Conservation (phyloP, 768 basidiomycete genomes). For the Rhizopogon vulgaris region DNA sequence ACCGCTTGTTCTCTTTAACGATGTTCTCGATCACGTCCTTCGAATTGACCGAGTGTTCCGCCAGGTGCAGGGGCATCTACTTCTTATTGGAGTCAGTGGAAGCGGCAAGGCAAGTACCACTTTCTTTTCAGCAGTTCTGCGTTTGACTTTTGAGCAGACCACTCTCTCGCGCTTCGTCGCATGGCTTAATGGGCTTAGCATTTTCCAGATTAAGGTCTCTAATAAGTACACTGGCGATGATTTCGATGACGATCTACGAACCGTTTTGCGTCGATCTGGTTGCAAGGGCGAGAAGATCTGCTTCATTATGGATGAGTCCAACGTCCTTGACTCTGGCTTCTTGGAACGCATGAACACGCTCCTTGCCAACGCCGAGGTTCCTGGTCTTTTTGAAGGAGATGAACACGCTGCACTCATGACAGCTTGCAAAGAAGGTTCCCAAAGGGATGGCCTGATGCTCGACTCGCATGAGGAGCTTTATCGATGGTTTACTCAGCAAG, state of each 20-base stretch:
- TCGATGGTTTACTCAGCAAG: constrained; percentile 98
- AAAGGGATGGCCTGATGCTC: constrained; percentile 95
- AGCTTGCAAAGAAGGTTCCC: constrained; percentile 99
- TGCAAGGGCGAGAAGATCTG: constrained; percentile 99
- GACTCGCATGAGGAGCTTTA: constrained; percentile 98
- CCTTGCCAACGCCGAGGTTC: constrained; percentile 99
- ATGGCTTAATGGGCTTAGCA: constrained; percentile 99
- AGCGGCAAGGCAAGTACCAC: constrained; percentile 79
- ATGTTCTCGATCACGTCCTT: constrained; percentile 95
- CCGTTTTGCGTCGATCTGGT: constrained; percentile 89
- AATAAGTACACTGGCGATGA: constrained; percentile 99
- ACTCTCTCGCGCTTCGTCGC: constrained; percentile 97
- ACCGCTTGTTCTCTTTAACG: constrained; percentile 95
- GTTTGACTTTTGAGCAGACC: constrained; percentile 49
- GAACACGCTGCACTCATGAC: constrained; percentile 98
- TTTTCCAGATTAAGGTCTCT: constrained; percentile 99
- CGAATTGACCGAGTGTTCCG: constrained; percentile 99
- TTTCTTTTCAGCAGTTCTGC: constrained; percentile 1
- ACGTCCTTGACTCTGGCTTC: constrained; percentile 98
- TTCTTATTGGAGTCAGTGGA: constrained; percentile 96
- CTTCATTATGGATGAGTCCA: constrained; percentile 99
- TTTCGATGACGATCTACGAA: constrained; percentile 96
- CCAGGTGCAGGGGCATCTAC: constrained; percentile 92
- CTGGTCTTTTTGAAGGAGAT: constrained; percentile 99
- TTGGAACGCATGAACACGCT: constrained; percentile 99